phyloP scores from a whole-genome alignment of 257 asterid genomes.

The Primulina tabacum region DNA sequence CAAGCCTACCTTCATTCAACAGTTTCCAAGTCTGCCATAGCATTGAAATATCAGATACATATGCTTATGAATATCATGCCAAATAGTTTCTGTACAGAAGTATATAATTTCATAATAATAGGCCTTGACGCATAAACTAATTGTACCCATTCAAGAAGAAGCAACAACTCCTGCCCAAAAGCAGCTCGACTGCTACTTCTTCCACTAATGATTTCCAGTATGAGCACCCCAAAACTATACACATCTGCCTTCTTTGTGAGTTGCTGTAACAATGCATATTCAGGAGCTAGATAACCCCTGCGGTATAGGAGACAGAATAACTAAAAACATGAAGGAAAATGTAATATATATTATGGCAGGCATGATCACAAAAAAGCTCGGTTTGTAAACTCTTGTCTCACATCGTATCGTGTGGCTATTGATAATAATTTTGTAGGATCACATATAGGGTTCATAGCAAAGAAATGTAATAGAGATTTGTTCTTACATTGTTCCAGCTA shows the following conservation, averaged over 20 bases:
- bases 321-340: neutral
- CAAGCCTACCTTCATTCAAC: constrained; percentile 50
- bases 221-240: constrained; percentile 74
- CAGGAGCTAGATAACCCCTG: constrained; percentile 89
- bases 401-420: too few species aligned
- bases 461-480: neutral
- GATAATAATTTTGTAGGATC: too few species aligned
- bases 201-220: constrained; percentile 77
- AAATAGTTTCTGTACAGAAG: too few species aligned
- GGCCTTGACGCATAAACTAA: neutral
- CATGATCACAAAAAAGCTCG: neutral
- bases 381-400: neutral
- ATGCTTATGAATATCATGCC: neutral
- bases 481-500: constrained; percentile 93
- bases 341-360: neutral
- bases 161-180: constrained; percentile 55
- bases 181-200: constrained; percentile 63
- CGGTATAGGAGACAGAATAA: constrained; percentile 5
- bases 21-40: constrained; percentile 72
- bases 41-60: constrained; percentile 2
- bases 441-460: too few species aligned
- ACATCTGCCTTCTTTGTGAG: constrained; percentile 81
- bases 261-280: constrained; percentile 66
- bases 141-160: constrained; percentile 78
- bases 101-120: too few species aligned